Evolutionary conservation across 225 moss, liverwort and hornwort species (phyloP), one percentile per base, ranked within the genome.

Genomic region (Rhytidiadelphus loreus): DNA sequence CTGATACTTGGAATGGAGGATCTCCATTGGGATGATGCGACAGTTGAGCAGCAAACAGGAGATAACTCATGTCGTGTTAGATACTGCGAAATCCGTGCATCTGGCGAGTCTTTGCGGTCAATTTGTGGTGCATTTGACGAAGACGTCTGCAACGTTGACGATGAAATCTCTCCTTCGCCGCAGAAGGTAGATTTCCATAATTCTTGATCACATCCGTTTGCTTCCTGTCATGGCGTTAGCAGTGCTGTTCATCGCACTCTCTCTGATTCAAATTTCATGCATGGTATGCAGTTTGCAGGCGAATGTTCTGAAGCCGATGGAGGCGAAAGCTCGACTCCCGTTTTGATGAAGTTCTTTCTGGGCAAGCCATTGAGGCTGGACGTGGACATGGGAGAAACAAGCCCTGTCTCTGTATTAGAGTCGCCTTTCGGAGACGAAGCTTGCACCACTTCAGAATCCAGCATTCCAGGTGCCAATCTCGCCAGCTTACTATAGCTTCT

Each of bases 381-480:
- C 32, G 88, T 91, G 89, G 92, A 91, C 68, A 87, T 90, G 61
- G 94, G 92, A 39, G 91, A 91, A 78, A 88, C 91, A 44, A 94
- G 94, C 83, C 94, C 94, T 28, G 88, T 92, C 25, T 94, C 94
- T 48, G 86, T 94, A 69, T 84, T 94, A 57, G 90, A 88, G 37
- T 94, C 94, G 71, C 94, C 90, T 32, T 94, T 94, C 53, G 91
- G 89, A 81, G 91, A 94, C 76, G 92, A 93, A 88, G 86, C 86
- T 87, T 92, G 88, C 87, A 91, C 87, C 61, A 90, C 87, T 70
- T 88, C 94, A 62, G 94, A 90, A 82, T 90, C 90, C 88, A 89
- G 92, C 85, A 87, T 90, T 56, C 73, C 87, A 94, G 94, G 92
- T 92, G 41, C 63, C 43, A 86, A 56, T 90, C 78, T 87, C 65